Evolutionary conservation across 257 asterid genomes (phyloP).

Genomic region (Nyctanthes arbortristis): DNA sequence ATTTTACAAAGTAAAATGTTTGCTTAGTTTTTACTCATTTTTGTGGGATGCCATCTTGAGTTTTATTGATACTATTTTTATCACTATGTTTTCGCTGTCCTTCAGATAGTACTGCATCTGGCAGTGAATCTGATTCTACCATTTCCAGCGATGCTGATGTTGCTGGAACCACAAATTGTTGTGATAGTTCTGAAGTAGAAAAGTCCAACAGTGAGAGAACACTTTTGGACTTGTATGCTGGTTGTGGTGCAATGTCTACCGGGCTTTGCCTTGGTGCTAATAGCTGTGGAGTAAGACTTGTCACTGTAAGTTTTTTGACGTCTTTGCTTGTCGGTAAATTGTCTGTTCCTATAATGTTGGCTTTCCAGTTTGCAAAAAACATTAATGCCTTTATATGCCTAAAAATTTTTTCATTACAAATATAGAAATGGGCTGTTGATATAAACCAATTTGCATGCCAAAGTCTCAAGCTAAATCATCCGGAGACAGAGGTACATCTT

Average conservation of each 20-base stretch:
- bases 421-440: slow-evolving; percentile 92
- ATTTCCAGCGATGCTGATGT: slow-evolving; percentile 52
- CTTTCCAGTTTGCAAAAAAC: too few species aligned
- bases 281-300: slow-evolving; percentile 58
- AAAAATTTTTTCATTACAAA: background rate
- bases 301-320: slow-evolving; percentile 54
- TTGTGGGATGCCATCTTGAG: too few species aligned
- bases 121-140: slow-evolving; percentile 58
- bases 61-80: too few species aligned
- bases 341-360: background rate
- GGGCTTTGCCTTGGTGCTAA: slow-evolving; percentile 84
- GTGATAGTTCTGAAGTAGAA: slow-evolving; percentile 12
- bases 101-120: slow-evolving; percentile 42
- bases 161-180: slow-evolving; percentile 14
- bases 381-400: background rate
- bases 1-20: too few species aligned
- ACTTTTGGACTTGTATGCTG: slow-evolving; percentile 71
- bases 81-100: slow-evolving; percentile 1
- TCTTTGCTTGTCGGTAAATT: background rate
- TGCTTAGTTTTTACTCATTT: too few species aligned
- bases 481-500: slow-evolving; percentile 64
- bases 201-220: slow-evolving; percentile 36
- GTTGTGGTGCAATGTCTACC: slow-evolving; percentile 97
- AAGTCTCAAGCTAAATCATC: slow-evolving; percentile 69
- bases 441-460: slow-evolving; percentile 62